Base-by-base conservation (phyloP, 495 filamentous ascomycete species). In the Trichocladium antarcticum region DNA sequence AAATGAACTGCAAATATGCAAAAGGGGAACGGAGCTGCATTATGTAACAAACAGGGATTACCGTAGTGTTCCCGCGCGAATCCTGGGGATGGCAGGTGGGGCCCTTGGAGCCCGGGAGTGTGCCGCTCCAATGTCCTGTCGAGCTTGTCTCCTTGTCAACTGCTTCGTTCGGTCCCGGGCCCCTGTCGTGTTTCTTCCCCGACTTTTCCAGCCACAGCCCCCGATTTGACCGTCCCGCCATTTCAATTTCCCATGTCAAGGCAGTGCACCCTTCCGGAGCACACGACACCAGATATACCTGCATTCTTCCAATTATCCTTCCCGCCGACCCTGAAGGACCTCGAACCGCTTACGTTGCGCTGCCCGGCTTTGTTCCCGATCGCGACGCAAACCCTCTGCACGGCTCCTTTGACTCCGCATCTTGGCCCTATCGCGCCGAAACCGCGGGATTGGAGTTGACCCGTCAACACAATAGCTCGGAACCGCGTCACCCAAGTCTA, bases 191-290 rank as follows among this genome's bases (percentile, higher is more conserved):
- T 51, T 35, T 48, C 27, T 35, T 45, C 41, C 45, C 45, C 50
- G 42, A 50, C 45, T 59, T 59, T 63, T 61, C 60, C 60, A 63
- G 58, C 58, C 58, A 63, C 60, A 60, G 50, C 9, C 20, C 37
- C 35, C 44, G 15, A 49, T 31, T 10, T 28, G 35, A 46, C 35
- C 29, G 24, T 53, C 59, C 59, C 58, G 58, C 56, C 56, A 44
- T 52, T 51, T 58, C 55, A 45, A 52, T 61, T 57, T 61, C 47
- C 39, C 45, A 48, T 14, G 17, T 29, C 44, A 27, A 34, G 42
- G 15, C 48, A 55, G 34, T 49, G 42, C 47, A 54, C 57, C 45
- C 42, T 17, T 38, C 42, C 45, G 34, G 44, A 41, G 40, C 50
- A 55, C 53, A 29, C 45, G 38, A 56, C 35, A 44, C 12, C 43